Conservation (phyloP, 495 filamentous ascomycete genomes). For the Baudoinia panamericana region DNA sequence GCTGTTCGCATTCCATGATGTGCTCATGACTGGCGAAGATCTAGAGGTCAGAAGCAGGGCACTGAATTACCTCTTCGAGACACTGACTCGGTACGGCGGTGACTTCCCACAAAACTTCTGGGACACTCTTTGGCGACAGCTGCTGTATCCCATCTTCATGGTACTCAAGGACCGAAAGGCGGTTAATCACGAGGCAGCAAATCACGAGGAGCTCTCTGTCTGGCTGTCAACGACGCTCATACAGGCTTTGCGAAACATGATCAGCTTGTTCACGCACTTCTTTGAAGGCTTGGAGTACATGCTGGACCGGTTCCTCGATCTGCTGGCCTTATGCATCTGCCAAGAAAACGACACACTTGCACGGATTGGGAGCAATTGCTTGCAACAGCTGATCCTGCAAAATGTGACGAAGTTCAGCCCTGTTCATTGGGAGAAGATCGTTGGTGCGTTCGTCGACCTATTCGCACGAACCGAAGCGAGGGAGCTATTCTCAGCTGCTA, state of each 20-base stretch:
- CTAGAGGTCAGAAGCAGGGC: constrained; percentile 90
- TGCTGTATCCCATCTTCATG: constrained; percentile 96
- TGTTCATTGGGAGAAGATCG: constrained; percentile 86
- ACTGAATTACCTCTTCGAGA: constrained; percentile 90
- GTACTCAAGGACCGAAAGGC: constrained; percentile 68
- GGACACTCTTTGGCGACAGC: constrained; percentile 94
- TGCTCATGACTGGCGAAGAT: constrained; percentile 97
- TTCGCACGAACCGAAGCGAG: constrained; percentile 91
- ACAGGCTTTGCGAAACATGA: constrained; percentile 94
- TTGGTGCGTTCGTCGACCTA: constrained; percentile 85
- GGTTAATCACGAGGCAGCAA: constrained; percentile 68
- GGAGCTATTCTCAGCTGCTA: constrained; percentile 80
- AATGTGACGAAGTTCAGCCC: constrained; percentile 82
- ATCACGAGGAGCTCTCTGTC: constrained; percentile 92
- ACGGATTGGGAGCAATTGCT: constrained; percentile 90
- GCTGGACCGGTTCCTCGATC: constrained; percentile 86
- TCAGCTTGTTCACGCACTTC: constrained; percentile 95
- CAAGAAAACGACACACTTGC: constrained; percentile 99
- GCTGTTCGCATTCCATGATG: constrained; percentile 95
- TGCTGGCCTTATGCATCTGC: constrained; percentile 89
- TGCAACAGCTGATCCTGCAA: constrained; percentile 90
- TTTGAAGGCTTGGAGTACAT: constrained; percentile 92
- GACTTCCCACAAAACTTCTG: constrained; percentile 91
- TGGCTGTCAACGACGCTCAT: constrained; percentile 99
- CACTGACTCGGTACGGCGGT: constrained; percentile 74